A percentile compares a stretch with the other conserved stretches of the same genome.
Conservation (phyloP, 345 rosid species). For the Bruguiera sexangula region DNA sequence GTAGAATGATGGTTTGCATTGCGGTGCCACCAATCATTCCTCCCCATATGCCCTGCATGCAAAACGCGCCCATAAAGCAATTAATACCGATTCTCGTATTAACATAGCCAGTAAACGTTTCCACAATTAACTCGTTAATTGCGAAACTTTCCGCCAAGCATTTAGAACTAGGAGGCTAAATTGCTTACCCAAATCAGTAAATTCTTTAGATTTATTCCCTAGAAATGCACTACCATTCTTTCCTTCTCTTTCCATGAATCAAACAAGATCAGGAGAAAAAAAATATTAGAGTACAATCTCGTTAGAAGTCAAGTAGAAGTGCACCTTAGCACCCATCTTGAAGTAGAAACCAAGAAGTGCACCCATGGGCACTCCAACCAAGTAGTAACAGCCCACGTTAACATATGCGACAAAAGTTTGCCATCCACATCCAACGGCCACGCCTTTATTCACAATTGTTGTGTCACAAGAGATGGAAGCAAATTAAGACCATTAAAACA, state of each 20-base stretch:
- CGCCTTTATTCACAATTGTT: conserved; percentile 36
- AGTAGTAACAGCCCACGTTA: conserved; percentile 63
- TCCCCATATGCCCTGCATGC: conserved; percentile 58
- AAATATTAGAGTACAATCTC: background rate
- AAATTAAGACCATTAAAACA: background rate
- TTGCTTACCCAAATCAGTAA: no score
- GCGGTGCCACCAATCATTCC: conserved; percentile 67
- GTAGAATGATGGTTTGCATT: conserved; percentile 56
- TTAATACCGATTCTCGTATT: background rate
- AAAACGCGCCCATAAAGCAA: background rate
- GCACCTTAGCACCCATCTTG: conserved; percentile 62
- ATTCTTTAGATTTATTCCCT: background rate
- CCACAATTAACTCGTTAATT: background rate
- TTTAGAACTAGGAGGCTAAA: no score
- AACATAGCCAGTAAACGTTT: background rate
- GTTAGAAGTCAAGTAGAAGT: background rate
- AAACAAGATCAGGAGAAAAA: no score
- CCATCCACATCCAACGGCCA: conserved; percentile 89
- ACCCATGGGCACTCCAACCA: conserved; percentile 63
- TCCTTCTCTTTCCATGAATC: background rate
- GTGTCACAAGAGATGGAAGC: background rate
- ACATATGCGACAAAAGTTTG: conserved; percentile 69
- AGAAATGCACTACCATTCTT: background rate
- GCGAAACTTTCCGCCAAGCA: no score
- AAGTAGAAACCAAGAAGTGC: conserved; percentile 57